Base-by-base conservation (phyloP, 768 basidiomycete genomes). In the Steccherinum ochraceum region DNA sequence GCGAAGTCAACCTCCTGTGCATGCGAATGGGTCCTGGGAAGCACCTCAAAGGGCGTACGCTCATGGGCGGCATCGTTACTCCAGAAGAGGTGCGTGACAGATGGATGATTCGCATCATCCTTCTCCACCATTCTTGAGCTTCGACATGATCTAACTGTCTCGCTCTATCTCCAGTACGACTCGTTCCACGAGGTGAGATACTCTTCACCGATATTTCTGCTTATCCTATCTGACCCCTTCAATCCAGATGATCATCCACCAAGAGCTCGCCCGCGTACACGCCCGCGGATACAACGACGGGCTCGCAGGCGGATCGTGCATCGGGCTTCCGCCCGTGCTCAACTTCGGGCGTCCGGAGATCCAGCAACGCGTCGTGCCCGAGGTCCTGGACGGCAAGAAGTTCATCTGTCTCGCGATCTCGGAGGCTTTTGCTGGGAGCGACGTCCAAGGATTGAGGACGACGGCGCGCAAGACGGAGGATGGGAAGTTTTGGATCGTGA, bases 1-100 rank as follows among this genome's bases (percentile, higher is more conserved):
- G 83, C 16, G 81, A 82, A 47, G 48, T 79, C 24, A 83, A 92
- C 60, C 50, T 97, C n/a, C 87, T 91, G 63, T 88, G 90, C 13
- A 95, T 96, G 91, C 77, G 89, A 18, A 75, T 94, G 69, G 95
- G 95, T 13, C 94, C 94, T 0, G 90, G 89, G 26, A 89, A 86
- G 59, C 92, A 93, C 58, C 69, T 94, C 40, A 76, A 89, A 64
- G 94, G 94, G 1, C 73, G 77, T 16, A 76, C 70, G 5, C 72
- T 95, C 2, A 81, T 90, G 74, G 77, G 73, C 51, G 92, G 87
- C 3, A 60, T 85, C 21, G 83, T 93, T 19, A 79, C 79, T 55
- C 87, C 89, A 1, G 88, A 91, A 64, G 78, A 86, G 30, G 30
- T 35, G 16, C 16, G 30, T 35, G 7, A 7, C 16, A 35, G 30